A percentile compares a stretch with the other conserved stretches of the same genome.
These are phyloP conservation scores for Asterella californica DNA, from an alignment of 225 moss, liverwort and hornwort genomes.

Conservation along the genomic window DNA sequence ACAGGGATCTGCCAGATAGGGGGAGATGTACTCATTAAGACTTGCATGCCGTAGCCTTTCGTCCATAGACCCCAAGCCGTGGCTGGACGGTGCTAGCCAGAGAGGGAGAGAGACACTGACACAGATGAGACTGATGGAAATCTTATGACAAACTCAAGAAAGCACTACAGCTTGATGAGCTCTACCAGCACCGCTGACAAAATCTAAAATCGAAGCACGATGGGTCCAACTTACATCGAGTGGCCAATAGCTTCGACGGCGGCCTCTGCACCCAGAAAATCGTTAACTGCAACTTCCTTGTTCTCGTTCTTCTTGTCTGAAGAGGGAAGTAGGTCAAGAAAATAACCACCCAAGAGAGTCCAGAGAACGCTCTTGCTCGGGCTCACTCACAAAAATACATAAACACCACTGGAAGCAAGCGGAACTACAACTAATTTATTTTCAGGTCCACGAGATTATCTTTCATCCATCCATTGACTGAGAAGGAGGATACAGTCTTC, in stretches of 20 bases:
- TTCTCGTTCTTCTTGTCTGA: constrained; percentile 97
- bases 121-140: not conserved
- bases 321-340: not conserved
- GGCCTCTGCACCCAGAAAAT: constrained; percentile 73
- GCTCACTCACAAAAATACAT: not conserved
- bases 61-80: not conserved
- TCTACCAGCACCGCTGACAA: not conserved
- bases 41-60: not conserved
- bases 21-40: not conserved
- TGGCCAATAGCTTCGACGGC: constrained; percentile 78
- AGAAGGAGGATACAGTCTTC: constrained; percentile 53
- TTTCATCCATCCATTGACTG: not conserved
- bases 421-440: no score
- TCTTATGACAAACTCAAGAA: not conserved
- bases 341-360: constrained; percentile 1
- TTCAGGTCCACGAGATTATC: not conserved
- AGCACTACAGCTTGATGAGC: not conserved
- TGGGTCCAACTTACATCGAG: constrained; percentile 55
- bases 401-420: not conserved
- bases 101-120: not conserved
- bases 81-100: not conserved
- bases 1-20: no score
- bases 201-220: not conserved
- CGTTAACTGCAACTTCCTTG: constrained; percentile 93
- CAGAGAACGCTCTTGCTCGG: not conserved